Evolutionary conservation across 768 basidiomycete species (phyloP), one percentile per base, ranked within the genome.

Genomic region (Podaxis sp.): DNA sequence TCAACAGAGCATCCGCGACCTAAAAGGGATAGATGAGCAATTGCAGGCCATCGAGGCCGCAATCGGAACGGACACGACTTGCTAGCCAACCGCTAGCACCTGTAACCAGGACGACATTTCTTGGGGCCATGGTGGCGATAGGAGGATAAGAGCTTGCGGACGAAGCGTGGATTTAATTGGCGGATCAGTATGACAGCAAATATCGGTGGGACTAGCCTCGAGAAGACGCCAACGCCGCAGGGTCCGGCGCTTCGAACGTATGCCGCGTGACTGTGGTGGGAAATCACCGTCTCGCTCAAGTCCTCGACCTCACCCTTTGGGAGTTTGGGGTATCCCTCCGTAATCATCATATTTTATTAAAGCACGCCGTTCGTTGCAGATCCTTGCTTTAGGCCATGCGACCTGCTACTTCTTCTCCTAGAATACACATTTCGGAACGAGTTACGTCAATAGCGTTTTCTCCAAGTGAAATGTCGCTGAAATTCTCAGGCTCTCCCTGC

Each of bases 61-160:
- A 22, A 9, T 26, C 12, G 13, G 22, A 44, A 70, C 77, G 57
- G 63, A 80, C 80, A 9, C 77, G 69, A 33, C 72, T 64, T 7
- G 78, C 79, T 19, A 80, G 70, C 66, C 71, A 82, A 12, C 80
- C 81, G 19, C 71, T 75, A 38, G 79, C 79, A 33, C 80, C 81
- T 52, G 80, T 81, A 38, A 82, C 74, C n/a, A 81, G 75, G 13
- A 82, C 69, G 42, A 75, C 71, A 64, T 73, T 78, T 44, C 26
- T 52, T 15, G 51, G 1, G 48, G 68, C 56, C 70, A 73, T 75
- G 15, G 52, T 51, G 48, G 54, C 15, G 57, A 24, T 12, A 39
- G 44, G 13, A 26, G 42, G 24, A 39, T 42, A 6, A 58, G 24
- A 42, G 28, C n/a, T 26, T 22, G 46, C 22, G 33, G 55, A 63